Conservation (phyloP, 2,329 filamentous ascomycete genomes). For the Lecanicillium sp. region DNA sequence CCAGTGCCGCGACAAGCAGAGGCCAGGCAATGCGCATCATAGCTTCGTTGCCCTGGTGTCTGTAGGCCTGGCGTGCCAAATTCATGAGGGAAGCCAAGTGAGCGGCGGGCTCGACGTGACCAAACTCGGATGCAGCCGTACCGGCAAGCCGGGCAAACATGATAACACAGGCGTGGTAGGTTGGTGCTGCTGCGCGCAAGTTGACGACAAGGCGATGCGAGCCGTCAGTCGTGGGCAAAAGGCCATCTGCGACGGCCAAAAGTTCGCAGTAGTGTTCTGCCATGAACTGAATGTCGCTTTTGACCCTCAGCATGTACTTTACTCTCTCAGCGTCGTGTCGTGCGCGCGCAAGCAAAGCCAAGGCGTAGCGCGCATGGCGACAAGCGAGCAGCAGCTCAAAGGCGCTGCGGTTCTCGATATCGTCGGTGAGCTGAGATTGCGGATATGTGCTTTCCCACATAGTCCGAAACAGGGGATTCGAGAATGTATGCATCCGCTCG, state of each 20-base stretch:
- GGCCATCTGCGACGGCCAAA: constrained; percentile 22
- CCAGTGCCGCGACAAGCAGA: constrained; percentile 29
- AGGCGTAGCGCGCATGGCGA: constrained; percentile 27
- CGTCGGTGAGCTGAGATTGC: constrained; percentile 29
- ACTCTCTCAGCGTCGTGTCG: constrained; percentile 19
- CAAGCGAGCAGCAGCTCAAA: constrained; percentile 26
- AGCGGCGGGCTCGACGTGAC: not conserved
- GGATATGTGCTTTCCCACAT: constrained; percentile 30
- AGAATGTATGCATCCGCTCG: constrained; percentile 26
- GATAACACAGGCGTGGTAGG: constrained; percentile 29
- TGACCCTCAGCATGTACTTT: constrained; percentile 16
- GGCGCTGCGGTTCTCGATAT: constrained; percentile 29
- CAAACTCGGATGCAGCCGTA: constrained; percentile 1
- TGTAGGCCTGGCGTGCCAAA: constrained; percentile 27
- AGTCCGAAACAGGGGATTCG: constrained; percentile 27
- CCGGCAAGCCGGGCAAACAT: constrained; percentile 18
- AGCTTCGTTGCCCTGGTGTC: constrained; percentile 26
- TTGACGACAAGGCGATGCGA: constrained; percentile 28
- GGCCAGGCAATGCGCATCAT: constrained; percentile 29
- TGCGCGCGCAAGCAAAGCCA: constrained; percentile 23
- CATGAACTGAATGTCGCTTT: constrained; percentile 19
- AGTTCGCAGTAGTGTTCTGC: constrained; percentile 21
- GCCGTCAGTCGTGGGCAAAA: constrained; percentile 21
- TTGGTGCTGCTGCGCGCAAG: constrained; percentile 28
- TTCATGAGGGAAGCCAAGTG: constrained; percentile 22